Base-by-base conservation (phyloP, 2,329 filamentous ascomycete genomes). In the Neofusicoccum kwambonambiense region DNA sequence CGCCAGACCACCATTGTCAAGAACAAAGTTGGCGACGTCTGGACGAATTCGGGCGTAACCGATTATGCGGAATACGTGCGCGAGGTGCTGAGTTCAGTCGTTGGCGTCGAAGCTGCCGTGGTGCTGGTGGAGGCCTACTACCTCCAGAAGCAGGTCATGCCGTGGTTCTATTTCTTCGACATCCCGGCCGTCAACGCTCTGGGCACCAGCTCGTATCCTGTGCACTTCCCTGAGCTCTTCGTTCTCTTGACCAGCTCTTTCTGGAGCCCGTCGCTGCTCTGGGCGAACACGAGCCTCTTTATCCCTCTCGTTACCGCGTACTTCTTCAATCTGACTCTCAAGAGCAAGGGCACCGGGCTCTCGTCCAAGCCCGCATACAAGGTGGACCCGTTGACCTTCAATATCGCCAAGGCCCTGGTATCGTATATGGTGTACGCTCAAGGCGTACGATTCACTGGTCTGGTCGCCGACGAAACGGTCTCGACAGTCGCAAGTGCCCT, bases 381-480 rank as follows among this genome's bases (percentile, higher is more conserved):
- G 5, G 87, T 94, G 68, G 95, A 99, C 75, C 93, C 93, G 3
- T 81, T 98, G 74, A 90, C 89, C 22, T 99, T 96, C 80, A 96
- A 93, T 80, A 88, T 98, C 65, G 87, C 87, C 71, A 97, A 97
- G 82, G 93, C 90, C 0, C 76, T 98, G 63, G 78, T 93, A 66
- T 88, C 91, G 7, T 97, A 90, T 76, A 84, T 94, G 39, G 88
- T 97, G 17, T 97, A 93, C 74, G 71, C 69, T 60, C 56, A 70
- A 31, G 86, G 86, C 39, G 83, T 85, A 58, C 86, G 84, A 54
- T 85, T 89, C 64, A 81, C 85, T 54, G 89, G 89, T 37, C 81
- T 88, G 62, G 81, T 92, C 65, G 82, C 86, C 65, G 80, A 83
- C 34, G 77, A 81, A 15, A 86, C 87, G 6, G 87, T 92, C 56